Percentiles rank a stretch among this genome's conserved stretches.
phyloP scores from a whole-genome alignment of 805 yeast species.

The Kodamaea restingae region DNA sequence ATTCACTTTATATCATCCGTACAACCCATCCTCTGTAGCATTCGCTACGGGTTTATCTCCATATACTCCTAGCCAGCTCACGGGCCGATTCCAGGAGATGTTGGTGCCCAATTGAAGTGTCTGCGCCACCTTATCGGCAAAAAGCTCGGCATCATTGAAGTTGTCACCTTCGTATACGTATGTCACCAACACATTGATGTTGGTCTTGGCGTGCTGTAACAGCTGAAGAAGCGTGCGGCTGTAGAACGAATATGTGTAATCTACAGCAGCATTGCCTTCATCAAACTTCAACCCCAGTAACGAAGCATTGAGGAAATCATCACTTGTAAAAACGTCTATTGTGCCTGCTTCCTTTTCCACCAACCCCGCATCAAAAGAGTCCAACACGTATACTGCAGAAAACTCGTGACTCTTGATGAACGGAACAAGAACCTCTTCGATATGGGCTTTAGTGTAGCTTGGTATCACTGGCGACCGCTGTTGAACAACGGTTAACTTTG shows the following conservation, averaged over 20 bases:
- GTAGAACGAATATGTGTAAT: constrained; percentile 10
- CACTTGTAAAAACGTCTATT: constrained; percentile 25
- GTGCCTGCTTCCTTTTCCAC: constrained; percentile 22
- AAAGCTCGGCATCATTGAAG: constrained; percentile 57
- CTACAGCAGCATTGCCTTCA: constrained; percentile 9
- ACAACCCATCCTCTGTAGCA: constrained; percentile 76
- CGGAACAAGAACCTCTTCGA: constrained; percentile 47
- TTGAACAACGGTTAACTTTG: constrained; percentile 58
- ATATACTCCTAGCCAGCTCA: constrained; percentile 82
- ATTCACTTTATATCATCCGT: too few species aligned
- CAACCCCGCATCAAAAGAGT: constrained; percentile 69
- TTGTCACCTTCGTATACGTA: constrained; percentile 92
- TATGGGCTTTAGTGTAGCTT: constrained; percentile 48
- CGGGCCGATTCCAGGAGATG: constrained; percentile 50
- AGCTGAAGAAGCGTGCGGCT: constrained; percentile 6
- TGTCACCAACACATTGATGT: constrained; percentile 43
- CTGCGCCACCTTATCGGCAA: constrained; percentile 39
- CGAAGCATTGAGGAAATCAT: constrained; percentile 29
- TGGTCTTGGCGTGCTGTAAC: constrained; percentile 10
- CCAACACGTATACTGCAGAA: constrained; percentile 50
- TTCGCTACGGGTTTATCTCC: constrained; percentile 66
- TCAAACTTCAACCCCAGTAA: constrained; percentile 25
- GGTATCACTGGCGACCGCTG: constrained; percentile 85
- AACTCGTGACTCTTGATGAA: constrained; percentile 43
- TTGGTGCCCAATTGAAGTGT: constrained; percentile 20